phyloP scores from a whole-genome alignment of 2,329 filamentous ascomycete genomes.

The Xylariaceae sp. region DNA sequence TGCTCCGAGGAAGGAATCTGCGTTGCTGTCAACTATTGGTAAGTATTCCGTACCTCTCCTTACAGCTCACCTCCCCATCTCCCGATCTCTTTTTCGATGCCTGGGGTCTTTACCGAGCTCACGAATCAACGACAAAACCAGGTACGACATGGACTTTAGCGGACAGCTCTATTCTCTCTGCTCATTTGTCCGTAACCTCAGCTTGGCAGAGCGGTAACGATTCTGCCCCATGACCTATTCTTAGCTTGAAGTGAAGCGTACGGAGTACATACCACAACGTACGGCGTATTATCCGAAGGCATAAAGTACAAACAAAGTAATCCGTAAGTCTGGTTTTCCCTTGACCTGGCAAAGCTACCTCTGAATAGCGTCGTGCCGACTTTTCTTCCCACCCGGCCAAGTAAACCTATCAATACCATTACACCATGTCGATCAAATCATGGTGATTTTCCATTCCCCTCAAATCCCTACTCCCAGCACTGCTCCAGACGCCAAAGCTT shows the following conservation, averaged over 20 bases:
- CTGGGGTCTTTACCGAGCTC: not conserved
- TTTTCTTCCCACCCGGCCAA: not conserved
- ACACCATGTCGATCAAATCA: constrained; percentile 13
- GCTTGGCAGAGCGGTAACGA: constrained; percentile 8
- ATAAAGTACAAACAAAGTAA: not conserved
- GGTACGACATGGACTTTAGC: constrained; percentile 76
- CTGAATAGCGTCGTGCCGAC: not conserved
- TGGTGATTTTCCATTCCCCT: constrained; percentile 8
- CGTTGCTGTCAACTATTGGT: constrained; percentile 80
- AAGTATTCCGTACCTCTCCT: constrained; percentile 22
- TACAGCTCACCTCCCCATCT: not conserved
- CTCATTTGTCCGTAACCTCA: constrained; percentile 28
- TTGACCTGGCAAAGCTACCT: not conserved
- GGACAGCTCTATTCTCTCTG: constrained; percentile 61
- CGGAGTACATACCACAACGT: no score
- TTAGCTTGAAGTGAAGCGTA: not conserved
- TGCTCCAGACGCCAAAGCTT: constrained; percentile 23
- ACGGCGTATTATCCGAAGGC: not conserved
- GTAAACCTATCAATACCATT: not conserved
- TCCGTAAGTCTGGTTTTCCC: constrained; percentile 10
- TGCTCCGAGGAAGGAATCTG: constrained; percentile 65
- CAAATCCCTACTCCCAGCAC: constrained; percentile 6
- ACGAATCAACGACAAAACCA: constrained; percentile 28
- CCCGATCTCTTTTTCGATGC: not conserved
- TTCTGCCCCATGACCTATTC: not conserved